Conservation (phyloP, 2,329 filamentous ascomycete genomes). For the Ophiostoma quercus region DNA sequence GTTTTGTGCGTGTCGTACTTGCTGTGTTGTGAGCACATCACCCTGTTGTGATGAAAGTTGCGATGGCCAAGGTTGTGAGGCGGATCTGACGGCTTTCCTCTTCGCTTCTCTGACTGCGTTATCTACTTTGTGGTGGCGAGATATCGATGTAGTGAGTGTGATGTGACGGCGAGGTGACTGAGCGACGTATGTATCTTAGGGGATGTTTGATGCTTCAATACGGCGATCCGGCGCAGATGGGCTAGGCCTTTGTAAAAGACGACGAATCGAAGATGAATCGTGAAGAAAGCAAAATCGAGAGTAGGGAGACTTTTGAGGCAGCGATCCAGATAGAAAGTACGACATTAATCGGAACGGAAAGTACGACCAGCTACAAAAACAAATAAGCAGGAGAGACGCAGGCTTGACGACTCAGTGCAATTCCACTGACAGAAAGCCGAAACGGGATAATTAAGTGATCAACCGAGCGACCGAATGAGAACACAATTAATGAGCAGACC, state of each 20-base stretch:
- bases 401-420: background rate
- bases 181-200: background rate
- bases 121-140: background rate
- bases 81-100: background rate
- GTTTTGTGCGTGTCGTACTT: background rate
- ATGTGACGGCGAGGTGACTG: background rate
- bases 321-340: background rate
- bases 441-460: slow-evolving; percentile 12
- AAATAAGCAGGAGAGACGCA: background rate
- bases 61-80: background rate
- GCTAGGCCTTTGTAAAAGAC: background rate
- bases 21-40: background rate
- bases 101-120: background rate
- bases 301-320: background rate
- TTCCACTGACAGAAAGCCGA: background rate
- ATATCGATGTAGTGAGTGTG: background rate
- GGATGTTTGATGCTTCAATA: background rate
- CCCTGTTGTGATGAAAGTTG: slow-evolving; percentile 3
- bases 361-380: background rate
- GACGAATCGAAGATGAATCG: background rate
- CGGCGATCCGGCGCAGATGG: background rate
- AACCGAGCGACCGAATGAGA: background rate
- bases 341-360: background rate
- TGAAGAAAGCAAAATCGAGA: background rate
- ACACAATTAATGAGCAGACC: background rate